Evolutionary conservation across 2,329 filamentous ascomycete species (phyloP), one percentile per base, ranked within the genome.

Genomic region (Xylariaceae sp.): DNA sequence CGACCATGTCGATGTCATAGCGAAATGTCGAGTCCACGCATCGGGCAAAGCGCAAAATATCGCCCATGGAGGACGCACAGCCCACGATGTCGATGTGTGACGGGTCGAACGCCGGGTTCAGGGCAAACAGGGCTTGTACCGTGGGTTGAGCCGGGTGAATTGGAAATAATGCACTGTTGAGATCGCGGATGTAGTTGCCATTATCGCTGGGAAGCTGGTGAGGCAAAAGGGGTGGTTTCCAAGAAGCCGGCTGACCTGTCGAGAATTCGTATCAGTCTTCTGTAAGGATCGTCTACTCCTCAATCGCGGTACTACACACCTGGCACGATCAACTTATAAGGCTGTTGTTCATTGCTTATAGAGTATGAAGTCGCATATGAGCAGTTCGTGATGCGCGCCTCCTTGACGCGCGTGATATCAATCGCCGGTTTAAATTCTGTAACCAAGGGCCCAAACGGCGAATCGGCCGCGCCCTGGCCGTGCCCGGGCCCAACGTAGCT

Each of bases 121-220:
- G 17, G 56, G 62, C 55, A 53, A 66, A 64, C 15, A 69, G 23
- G 3, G 68, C 63, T 51, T 68, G 64, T 1, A 69, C 64, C 15
- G 66, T 57, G 8, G 64, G 62, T 8, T 64, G 61, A 48, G 68
- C 64, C 9, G 67, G 68, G 50, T 67, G 53, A 6, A 62, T 48
- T n/a, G 65, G 66, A 47, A 69, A 69, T 1, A 53, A 55, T n/a
- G 66, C 65, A 42, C 67, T 64, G 53, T 70, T 68, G 8, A 66
- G 63, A 55, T 70, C 67, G 9, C 65, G 65, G 39, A 65, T 53
- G 48, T 65, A 68, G 18, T 60, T 57, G 2, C 67, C 68, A 51
- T 23, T 44, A 37, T 69, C 67, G 9, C 51, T 35, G 13, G 55
- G 61, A 49, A 67, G 62, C 10, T 55, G 51, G 42, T 54, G 58